Evolutionary conservation across 148 eudicot genomes (phyloP), one percentile per base, ranked within the genome.

Genomic region (Diospyros kaki): DNA sequence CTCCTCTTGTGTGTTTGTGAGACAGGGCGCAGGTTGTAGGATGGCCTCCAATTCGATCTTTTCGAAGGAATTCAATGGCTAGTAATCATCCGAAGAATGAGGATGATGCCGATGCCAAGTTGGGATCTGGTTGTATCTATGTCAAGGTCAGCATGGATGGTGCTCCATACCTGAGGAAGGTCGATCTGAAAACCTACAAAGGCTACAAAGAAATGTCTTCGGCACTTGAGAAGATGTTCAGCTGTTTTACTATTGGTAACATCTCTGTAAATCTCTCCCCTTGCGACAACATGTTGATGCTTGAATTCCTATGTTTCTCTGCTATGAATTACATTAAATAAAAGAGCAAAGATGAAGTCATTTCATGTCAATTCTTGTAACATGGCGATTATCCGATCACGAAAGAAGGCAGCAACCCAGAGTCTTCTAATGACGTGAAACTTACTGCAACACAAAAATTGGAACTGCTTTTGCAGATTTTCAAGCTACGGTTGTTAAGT

Each of bases 21-120:
- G 13, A 41, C 85, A 89, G 90, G 77, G 86, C 84, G 58, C 90
- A 89, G 67, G 89, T 87, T 53, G 86, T 87, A 71, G 93, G 90
- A 82, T 89, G 93, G 93, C 93, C 93, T 64, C 93, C 93, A 61
- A 82, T 89, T 76, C 80, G 90, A 64, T 87, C 90, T 48, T 89
- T 87, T 55, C 83, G 90, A 43, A 89, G 84, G 86, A 89, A 87
- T 61, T 71, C 87, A 42, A 85, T 89, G 89, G 85, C 84, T 53
- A 63, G 40, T 62, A 85, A 69, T 53, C 45, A 76, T 60, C 82
- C 79, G 2, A 87, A 87, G 69, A 71, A 66, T 68, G 66, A 77
- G 15, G 86, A 67, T 38, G 71, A 81, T 6, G 68, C 52, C 4
- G 85, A 86, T 39, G 58, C 68, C 52, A 86, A 87, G 61, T 58